Percentiles rank a stretch among this genome's conserved stretches.
These are phyloP conservation scores for Articulospora tetracladia DNA, from an alignment of 495 filamentous ascomycete species.

Conservation along the genomic window DNA sequence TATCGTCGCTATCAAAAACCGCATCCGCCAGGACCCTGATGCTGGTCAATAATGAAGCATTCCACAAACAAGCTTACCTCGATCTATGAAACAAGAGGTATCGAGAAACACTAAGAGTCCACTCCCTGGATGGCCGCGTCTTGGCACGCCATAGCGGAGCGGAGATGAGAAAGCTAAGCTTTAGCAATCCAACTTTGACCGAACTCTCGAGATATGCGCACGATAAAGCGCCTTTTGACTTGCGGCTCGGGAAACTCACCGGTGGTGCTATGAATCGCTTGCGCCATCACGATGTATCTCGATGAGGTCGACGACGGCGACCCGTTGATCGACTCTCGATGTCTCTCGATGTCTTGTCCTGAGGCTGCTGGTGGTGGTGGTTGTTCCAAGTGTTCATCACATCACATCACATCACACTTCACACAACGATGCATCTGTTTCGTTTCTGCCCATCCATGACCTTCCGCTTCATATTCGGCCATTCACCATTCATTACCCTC, in stretches of 20 bases:
- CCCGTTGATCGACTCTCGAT: background rate
- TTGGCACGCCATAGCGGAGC: background rate
- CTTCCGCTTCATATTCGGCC: no score
- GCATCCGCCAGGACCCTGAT: background rate
- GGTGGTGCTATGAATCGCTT: background rate
- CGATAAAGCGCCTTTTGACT: background rate
- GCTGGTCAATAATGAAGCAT: constrained; percentile 3
- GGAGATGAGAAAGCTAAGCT: background rate
- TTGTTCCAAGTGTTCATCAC: background rate
- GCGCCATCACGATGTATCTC: background rate
- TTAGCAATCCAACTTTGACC: background rate
- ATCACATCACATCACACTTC: background rate
- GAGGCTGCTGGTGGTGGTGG: background rate
- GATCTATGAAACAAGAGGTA: constrained; percentile 1
- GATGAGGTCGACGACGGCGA: background rate
- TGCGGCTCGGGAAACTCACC: background rate
- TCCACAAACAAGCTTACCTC: constrained; percentile 7
- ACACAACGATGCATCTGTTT: constrained; percentile 1
- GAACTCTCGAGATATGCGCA: background rate
- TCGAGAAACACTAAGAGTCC: background rate
- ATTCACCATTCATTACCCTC: background rate
- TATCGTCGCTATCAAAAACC: background rate
- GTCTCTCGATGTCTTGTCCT: background rate
- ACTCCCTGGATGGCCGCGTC: background rate
- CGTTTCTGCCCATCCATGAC: constrained; percentile 1